Evolutionary conservation across 2,329 filamentous ascomycete species (phyloP), one percentile per base, ranked within the genome.

Genomic region (Botryosphaeria agaves): DNA sequence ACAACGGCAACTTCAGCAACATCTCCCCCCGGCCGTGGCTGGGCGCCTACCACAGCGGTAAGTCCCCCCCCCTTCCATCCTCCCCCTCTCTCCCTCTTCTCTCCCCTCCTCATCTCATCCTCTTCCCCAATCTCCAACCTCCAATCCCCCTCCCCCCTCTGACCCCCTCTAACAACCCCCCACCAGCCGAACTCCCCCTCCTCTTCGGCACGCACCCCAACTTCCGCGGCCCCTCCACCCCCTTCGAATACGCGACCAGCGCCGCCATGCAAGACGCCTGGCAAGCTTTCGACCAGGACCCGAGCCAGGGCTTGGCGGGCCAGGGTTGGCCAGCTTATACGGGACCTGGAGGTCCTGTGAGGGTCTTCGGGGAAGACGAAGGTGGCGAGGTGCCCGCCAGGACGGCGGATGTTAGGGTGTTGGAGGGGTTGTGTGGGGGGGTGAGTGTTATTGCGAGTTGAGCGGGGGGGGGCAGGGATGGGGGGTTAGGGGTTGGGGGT

Each of bases 251-350:
- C 3, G 32, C 39, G 28, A 46, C 53, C 1, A 50, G 47, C 30
- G 34, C 44, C 32, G 40, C 47, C 20, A 48, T 56, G 48, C 49
- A 55, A 32, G 51, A 55, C 26, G 45, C 43, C 16, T 49, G 50
- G 38, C 19, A 52, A 14, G 48, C 47, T 1, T 57, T 57, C 38
- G 46, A 47, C 1, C 35, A 40, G 15, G 47, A 55, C 34, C 47
- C 50, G 1, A 36, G 39, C 8, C 36, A 40, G 4, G 44, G 45
- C 7, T 31, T 55, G 25, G 40, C 43, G 7, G 40, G 40, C 18
- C 18, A 45, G 32, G 51, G 49, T 0, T 56, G 52, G 52, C 25
- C 43, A 2, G 34, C 33, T 12, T 54, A 52, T 32, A 38, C 31
- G 5, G 24, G 15, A 5, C 24, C 35, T 21, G 36, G 37, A 8